These are phyloP conservation scores for Thelephora aurantiotincta DNA, from an alignment of 768 basidiomycete genomes.

Conservation along the genomic window DNA sequence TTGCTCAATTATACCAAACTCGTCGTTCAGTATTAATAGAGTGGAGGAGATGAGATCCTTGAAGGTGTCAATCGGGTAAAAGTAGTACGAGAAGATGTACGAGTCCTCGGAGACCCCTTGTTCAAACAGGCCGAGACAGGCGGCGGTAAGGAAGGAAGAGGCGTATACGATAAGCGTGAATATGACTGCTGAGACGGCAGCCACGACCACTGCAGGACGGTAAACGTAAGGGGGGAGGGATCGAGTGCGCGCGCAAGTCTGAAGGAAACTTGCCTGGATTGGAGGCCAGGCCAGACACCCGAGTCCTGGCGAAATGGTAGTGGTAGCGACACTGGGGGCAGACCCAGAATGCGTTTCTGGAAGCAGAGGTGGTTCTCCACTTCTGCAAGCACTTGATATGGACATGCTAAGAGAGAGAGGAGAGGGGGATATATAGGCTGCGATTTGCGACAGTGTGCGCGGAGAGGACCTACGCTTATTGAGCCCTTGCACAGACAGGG, in stretches of 20 bases:
- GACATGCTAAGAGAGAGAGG: slow-evolving; percentile 37
- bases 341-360: slow-evolving; percentile 57
- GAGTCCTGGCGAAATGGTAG: slow-evolving; percentile 66
- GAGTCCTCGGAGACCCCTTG: slow-evolving; percentile 26
- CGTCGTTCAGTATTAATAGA: slow-evolving; percentile 46
- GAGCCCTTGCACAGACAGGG: slow-evolving; percentile 74
- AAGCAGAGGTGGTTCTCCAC: slow-evolving; percentile 54
- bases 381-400: slow-evolving; percentile 66
- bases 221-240: slow-evolving; percentile 5
- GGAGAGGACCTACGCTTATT: slow-evolving; percentile 37
- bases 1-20: slow-evolving; percentile 25
- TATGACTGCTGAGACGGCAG: slow-evolving; percentile 38
- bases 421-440: slow-evolving; percentile 4
- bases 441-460: neutral
- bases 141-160: slow-evolving; percentile 58
- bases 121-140: slow-evolving; percentile 49
- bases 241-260: neutral
- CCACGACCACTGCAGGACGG: slow-evolving; percentile 42
- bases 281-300: slow-evolving; percentile 56
- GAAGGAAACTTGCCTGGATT: slow-evolving; percentile 41
- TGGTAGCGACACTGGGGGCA: slow-evolving; percentile 72
- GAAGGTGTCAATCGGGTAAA: slow-evolving; percentile 40
- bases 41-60: slow-evolving; percentile 50
- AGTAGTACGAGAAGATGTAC: slow-evolving; percentile 26
- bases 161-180: slow-evolving; percentile 54